These are phyloP conservation scores for Trypanosoma melophagium DNA, from an alignment of 208 protist species.

Conservation along the genomic window DNA sequence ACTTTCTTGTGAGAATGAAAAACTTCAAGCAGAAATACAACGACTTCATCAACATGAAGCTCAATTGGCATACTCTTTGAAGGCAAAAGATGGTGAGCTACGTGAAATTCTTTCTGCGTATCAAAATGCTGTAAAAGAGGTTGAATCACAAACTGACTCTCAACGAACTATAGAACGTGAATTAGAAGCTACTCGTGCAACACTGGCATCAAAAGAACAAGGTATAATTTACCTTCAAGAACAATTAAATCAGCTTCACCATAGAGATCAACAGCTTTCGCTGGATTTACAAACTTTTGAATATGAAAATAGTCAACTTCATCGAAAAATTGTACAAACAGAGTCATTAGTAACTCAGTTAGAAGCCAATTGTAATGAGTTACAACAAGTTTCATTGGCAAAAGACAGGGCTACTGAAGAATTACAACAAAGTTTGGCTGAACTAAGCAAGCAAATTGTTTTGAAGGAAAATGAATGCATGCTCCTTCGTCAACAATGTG, in stretches of 20 bases:
- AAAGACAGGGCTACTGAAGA: constrained; percentile 71
- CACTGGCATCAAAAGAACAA: constrained; percentile 75
- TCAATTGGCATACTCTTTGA: constrained; percentile 58
- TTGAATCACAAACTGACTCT: constrained; percentile 46
- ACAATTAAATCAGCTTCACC: constrained; percentile 63
- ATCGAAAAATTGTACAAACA: constrained; percentile 58
- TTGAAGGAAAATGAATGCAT: constrained; percentile 80
- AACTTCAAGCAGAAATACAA: constrained; percentile 58
- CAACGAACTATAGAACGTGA: constrained; percentile 68
- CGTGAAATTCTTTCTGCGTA: constrained; percentile 75
- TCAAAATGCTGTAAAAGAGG: constrained; percentile 69
- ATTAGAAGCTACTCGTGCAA: constrained; percentile 60
- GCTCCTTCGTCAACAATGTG: constrained; percentile 62
- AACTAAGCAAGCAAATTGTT: constrained; percentile 78
- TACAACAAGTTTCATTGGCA: constrained; percentile 46
- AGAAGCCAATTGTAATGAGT: constrained; percentile 47
- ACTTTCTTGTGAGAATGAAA: constrained; percentile 74
- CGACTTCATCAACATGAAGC: constrained; percentile 44
- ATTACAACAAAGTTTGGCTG: constrained; percentile 73
- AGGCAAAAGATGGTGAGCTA: constrained; percentile 75
- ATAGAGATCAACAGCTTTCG: constrained; percentile 76
- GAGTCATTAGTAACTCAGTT: constrained; percentile 40
- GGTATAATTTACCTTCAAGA: constrained; percentile 70
- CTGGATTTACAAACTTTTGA: constrained; percentile 81
- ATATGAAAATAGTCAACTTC: constrained; percentile 75